phyloP scores from a whole-genome alignment of 2,329 filamentous ascomycete genomes.

The Claviceps arundinis region DNA sequence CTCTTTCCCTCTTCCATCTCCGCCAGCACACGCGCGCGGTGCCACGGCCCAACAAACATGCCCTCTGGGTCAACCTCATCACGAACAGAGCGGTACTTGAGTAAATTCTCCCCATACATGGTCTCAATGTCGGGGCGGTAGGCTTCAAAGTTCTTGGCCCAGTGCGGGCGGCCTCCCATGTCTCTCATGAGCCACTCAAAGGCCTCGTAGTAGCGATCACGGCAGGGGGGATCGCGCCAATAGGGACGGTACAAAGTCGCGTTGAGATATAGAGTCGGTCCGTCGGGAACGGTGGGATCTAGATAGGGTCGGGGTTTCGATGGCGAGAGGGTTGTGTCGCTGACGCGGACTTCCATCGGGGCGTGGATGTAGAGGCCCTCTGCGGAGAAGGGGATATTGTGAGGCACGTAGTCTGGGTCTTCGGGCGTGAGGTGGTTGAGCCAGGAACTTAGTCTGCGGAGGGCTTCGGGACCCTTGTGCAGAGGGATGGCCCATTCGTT shows the following conservation, averaged over 20 bases:
- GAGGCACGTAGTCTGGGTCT: constrained; percentile 49
- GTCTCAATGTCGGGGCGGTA: constrained; percentile 46
- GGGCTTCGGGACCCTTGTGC: constrained; percentile 71
- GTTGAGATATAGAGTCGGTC: constrained; percentile 76
- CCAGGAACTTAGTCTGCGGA: constrained; percentile 75
- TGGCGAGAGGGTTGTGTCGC: constrained; percentile 43
- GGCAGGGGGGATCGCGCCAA: constrained; percentile 61
- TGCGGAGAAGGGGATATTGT: constrained; percentile 68
- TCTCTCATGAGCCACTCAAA: constrained; percentile 89
- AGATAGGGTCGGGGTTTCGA: constrained; percentile 33
- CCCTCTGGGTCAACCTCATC: constrained; percentile 64
- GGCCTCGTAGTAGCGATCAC: constrained; percentile 67
- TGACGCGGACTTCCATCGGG: constrained; percentile 83
- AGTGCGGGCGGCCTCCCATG: constrained; percentile 70
- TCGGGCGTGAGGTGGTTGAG: constrained; percentile 50
- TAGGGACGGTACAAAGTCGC: constrained; percentile 83
- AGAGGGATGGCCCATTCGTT: constrained; percentile 96
- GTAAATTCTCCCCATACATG: constrained; percentile 57
- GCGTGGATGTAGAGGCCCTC: constrained; percentile 72
- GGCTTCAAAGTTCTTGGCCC: constrained; percentile 79
- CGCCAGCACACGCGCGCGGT: constrained; percentile 51
- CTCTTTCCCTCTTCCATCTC: constrained; percentile 14
- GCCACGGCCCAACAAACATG: constrained; percentile 87
- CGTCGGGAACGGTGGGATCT: constrained; percentile 55
- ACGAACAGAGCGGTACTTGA: constrained; percentile 54